Conservation (phyloP, 768 basidiomycete genomes). For the Calocybe indica region DNA sequence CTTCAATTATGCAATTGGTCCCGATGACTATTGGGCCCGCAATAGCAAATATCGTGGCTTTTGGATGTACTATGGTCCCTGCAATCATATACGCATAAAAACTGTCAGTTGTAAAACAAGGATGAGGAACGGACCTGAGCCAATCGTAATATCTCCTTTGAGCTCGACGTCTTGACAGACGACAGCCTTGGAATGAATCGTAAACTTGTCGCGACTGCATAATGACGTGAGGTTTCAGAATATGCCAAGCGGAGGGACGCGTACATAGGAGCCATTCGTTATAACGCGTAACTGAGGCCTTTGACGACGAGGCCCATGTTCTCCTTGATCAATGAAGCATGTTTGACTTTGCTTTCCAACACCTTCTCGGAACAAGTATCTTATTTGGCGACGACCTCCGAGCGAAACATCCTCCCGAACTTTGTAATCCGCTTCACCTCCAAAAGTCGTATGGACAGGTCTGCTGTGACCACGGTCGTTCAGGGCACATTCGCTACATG, state of each 20-base stretch:
- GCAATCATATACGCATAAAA: conserved; percentile 3
- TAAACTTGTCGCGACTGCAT: conserved; percentile 77
- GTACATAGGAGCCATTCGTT: conserved; percentile 1
- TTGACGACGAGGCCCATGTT: neutral
- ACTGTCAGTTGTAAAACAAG: neutral
- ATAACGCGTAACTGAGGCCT: neutral
- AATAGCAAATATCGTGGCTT: conserved; percentile 89
- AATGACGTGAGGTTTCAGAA: neutral
- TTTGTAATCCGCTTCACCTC: neutral
- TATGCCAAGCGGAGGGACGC: neutral
- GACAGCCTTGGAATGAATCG: conserved; percentile 85
- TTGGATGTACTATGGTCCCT: conserved; percentile 90
- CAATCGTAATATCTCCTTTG: conserved; percentile 92
- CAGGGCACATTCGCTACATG: conserved; percentile 64
- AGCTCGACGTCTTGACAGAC: conserved; percentile 93
- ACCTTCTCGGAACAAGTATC: neutral
- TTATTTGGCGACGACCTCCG: neutral
- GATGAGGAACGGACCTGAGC: conserved; percentile 46
- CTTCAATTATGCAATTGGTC: conserved; percentile 85
- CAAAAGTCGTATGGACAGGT: conserved; percentile 22
- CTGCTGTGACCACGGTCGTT: conserved; percentile 37
- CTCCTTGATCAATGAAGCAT: neutral
- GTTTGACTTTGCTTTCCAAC: conserved; percentile 1
- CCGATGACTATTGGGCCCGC: conserved; percentile 91
- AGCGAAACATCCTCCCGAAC: neutral